phyloP scores from a whole-genome alignment of 345 rosid genomes.

The Pistacia integerrima region DNA sequence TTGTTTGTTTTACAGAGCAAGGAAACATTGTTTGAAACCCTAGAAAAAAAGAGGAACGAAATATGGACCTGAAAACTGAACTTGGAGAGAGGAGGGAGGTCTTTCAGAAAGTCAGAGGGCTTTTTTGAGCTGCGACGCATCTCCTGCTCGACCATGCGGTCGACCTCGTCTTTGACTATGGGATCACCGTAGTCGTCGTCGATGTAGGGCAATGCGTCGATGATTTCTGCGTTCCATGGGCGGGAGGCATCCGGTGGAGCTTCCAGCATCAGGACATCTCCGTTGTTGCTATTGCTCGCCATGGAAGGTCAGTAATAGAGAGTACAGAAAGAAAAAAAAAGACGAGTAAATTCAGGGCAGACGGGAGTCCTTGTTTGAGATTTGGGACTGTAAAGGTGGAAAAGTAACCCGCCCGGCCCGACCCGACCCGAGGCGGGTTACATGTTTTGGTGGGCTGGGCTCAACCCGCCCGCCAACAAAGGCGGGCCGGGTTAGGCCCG shows the following conservation, averaged over 20 bases:
- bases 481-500: too few relatives aligned
- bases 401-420: too few relatives aligned
- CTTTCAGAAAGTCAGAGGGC: slow-evolving; percentile 85
- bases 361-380: neutral
- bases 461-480: too few relatives aligned
- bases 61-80: slow-evolving; percentile 65
- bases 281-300: slow-evolving; percentile 38
- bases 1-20: neutral
- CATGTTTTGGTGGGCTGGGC: too few relatives aligned
- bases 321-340: too few relatives aligned
- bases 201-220: slow-evolving; percentile 95
- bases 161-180: slow-evolving; percentile 75
- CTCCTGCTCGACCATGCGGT: slow-evolving; percentile 90
- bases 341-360: neutral
- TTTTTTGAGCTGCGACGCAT: slow-evolving; percentile 92
- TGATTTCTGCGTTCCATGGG: slow-evolving; percentile 78
- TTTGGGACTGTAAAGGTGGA: too few relatives aligned
- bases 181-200: slow-evolving; percentile 90
- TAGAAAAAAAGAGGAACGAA: neutral
- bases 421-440: too few relatives aligned
- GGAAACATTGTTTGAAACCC: neutral
- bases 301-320: neutral
- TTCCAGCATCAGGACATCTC: slow-evolving; percentile 80
- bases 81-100: slow-evolving; percentile 71
- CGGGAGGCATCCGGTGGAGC: slow-evolving; percentile 61